Conservation (phyloP, 2,329 filamentous ascomycete genomes). For the Xylaria polymorpha region DNA sequence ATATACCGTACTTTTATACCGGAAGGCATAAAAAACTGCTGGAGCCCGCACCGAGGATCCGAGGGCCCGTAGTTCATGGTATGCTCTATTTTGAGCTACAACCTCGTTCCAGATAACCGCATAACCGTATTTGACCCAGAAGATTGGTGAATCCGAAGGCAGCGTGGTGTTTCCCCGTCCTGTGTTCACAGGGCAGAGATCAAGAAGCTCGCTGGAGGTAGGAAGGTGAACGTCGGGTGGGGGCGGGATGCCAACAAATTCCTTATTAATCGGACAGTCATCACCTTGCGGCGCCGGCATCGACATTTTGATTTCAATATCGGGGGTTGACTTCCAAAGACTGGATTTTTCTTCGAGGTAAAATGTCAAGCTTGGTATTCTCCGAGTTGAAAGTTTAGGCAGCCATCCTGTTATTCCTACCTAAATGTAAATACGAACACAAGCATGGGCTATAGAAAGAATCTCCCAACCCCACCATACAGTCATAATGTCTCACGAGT, state of each 20-base stretch:
- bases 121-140: background rate
- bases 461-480: background rate
- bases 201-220: background rate
- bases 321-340: background rate
- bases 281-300: background rate
- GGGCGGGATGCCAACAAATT: background rate
- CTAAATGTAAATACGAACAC: background rate
- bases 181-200: background rate
- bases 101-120: background rate
- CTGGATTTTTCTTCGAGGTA: background rate
- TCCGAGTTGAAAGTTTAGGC: background rate
- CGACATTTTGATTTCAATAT: background rate
- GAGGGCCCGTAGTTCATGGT: background rate
- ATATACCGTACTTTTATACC: background rate
- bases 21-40: slow-evolving; percentile 2
- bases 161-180: background rate
- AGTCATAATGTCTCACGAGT: background rate
- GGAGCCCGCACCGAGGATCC: background rate
- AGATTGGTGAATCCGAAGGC: background rate
- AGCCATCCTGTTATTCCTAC: background rate
- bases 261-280: background rate
- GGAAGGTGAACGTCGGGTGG: background rate
- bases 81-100: background rate
- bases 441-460: background rate
- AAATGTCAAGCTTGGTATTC: background rate